These are phyloP conservation scores for Aphanomyces stellatus DNA, from an alignment of 352 stramenopile species.

Conservation along the genomic window DNA sequence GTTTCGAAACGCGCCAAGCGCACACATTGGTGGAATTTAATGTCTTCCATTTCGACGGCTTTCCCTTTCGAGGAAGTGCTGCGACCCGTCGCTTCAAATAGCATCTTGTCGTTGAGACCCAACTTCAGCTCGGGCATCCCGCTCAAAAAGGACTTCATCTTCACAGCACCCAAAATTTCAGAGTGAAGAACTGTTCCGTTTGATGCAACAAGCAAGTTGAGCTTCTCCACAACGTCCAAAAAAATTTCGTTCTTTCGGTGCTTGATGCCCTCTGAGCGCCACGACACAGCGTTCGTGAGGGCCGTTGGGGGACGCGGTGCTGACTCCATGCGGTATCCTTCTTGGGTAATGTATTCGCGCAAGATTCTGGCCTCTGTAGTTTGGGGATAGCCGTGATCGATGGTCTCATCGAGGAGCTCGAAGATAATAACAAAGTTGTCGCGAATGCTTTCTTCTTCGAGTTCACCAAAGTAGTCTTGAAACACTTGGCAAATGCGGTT, in stretches of 20 bases:
- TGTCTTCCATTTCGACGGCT: constrained; percentile 98
- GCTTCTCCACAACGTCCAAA: constrained; percentile 99
- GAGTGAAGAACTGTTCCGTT: constrained; percentile 98
- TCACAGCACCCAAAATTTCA: constrained; percentile 97
- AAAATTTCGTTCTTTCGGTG: constrained; percentile 99
- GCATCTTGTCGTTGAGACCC: constrained; percentile 99
- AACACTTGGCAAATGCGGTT: constrained; percentile 92
- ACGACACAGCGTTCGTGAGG: constrained; percentile 98
- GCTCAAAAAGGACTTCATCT: constrained; percentile 98
- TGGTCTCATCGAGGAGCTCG: constrained; percentile 99
- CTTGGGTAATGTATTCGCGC: constrained; percentile 96
- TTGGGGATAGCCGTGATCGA: constrained; percentile 99
- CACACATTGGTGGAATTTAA: constrained; percentile 99
- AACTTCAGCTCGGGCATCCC: constrained; percentile 99
- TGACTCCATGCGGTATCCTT: constrained; percentile 91
- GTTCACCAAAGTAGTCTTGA: constrained; percentile 98
- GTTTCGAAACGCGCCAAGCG: constrained; percentile 98
- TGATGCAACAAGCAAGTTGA: constrained; percentile 92
- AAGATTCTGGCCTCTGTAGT: constrained; percentile 83
- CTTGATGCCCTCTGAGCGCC: constrained; percentile 98
- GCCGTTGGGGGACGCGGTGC: constrained; percentile 91
- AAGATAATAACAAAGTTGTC: constrained; percentile 99
- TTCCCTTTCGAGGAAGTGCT: constrained; percentile 82
- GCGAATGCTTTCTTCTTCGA: constrained; percentile 98
- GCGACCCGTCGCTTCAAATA: constrained; percentile 96